Conservation (phyloP, 2,329 filamentous ascomycete genomes). For the Colletotrichum horii region DNA sequence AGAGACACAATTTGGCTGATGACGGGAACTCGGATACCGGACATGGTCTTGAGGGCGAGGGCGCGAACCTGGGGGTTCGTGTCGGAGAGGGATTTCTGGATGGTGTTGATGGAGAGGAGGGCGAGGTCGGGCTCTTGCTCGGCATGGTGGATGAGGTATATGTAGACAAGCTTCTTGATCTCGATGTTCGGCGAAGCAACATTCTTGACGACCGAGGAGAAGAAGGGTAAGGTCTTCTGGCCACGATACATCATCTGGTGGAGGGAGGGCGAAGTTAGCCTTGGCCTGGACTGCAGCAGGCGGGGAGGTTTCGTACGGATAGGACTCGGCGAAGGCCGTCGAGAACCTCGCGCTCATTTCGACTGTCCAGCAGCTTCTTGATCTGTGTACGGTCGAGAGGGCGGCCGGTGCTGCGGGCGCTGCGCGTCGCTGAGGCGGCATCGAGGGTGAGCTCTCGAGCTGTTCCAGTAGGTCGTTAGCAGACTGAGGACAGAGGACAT, state of each 20-base stretch:
- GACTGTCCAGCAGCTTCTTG: slow-evolving; percentile 92
- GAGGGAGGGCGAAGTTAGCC: slow-evolving; percentile 3
- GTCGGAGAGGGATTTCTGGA: slow-evolving; percentile 96
- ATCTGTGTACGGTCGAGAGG: slow-evolving; percentile 82
- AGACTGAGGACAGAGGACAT: slow-evolving; percentile 1
- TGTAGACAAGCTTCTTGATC: slow-evolving; percentile 98
- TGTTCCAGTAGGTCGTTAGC: slow-evolving; percentile 41
- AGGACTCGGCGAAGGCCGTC: slow-evolving; percentile 90
- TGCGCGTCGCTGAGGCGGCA: slow-evolving; percentile 87
- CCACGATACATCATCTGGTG: slow-evolving; percentile 93
- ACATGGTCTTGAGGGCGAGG: slow-evolving; percentile 95
- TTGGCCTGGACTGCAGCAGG: background rate
- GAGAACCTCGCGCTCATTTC: slow-evolving; percentile 89
- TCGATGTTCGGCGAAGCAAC: slow-evolving; percentile 92
- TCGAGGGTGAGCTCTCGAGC: slow-evolving; percentile 97
- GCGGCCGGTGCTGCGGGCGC: slow-evolving; percentile 63
- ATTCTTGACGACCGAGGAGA: slow-evolving; percentile 98
- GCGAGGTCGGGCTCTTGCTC: slow-evolving; percentile 96
- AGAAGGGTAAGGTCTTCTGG: slow-evolving; percentile 88
- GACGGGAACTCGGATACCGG: slow-evolving; percentile 93
- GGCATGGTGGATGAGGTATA: slow-evolving; percentile 95
- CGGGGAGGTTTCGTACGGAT: slow-evolving; percentile 58
- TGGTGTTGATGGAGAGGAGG: slow-evolving; percentile 96
- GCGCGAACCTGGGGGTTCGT: slow-evolving; percentile 88
- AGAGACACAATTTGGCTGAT: slow-evolving; percentile 97